These are phyloP conservation scores for Sphaerosporella brunnea DNA, from an alignment of 495 filamentous ascomycete genomes.

Conservation along the genomic window DNA sequence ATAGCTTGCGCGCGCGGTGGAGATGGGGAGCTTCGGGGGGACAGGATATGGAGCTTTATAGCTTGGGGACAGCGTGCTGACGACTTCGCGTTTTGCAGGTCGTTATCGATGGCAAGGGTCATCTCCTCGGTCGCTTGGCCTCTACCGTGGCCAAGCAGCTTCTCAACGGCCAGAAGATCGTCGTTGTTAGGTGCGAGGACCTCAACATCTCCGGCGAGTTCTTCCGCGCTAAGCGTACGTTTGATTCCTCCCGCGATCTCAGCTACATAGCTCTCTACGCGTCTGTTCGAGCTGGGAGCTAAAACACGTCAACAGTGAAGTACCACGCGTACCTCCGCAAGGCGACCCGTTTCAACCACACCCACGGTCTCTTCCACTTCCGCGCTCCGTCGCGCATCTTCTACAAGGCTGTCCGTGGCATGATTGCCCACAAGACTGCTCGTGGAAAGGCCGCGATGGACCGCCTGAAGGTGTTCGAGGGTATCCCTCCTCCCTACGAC, in stretches of 20 bases:
- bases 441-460: constrained; percentile 91
- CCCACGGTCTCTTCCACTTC: constrained; percentile 98
- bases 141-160: constrained; percentile 99
- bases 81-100: constrained; percentile 38
- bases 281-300: neutral
- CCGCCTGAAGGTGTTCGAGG: constrained; percentile 99
- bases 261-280: neutral
- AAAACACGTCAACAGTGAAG: constrained; percentile 56
- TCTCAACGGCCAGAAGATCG: constrained; percentile 97
- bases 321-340: constrained; percentile 99
- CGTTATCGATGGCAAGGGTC: constrained; percentile 99
- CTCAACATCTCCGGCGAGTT: constrained; percentile 99
- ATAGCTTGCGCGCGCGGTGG: neutral
- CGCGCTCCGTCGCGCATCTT: constrained; percentile 95
- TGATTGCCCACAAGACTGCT: constrained; percentile 99
- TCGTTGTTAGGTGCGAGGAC: constrained; percentile 93
- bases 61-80: constrained; percentile 14
- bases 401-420: constrained; percentile 99
- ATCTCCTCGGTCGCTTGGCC: constrained; percentile 96
- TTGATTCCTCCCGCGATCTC: constrained; percentile 23
- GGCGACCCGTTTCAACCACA: constrained; percentile 98
- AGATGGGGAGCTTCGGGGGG: neutral
- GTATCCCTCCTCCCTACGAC: constrained; percentile 95
- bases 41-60: constrained; percentile 7
- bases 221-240: constrained; percentile 98